These are phyloP conservation scores for Calonectria naviculata DNA, from an alignment of 2,329 filamentous ascomycete species.

Conservation along the genomic window DNA sequence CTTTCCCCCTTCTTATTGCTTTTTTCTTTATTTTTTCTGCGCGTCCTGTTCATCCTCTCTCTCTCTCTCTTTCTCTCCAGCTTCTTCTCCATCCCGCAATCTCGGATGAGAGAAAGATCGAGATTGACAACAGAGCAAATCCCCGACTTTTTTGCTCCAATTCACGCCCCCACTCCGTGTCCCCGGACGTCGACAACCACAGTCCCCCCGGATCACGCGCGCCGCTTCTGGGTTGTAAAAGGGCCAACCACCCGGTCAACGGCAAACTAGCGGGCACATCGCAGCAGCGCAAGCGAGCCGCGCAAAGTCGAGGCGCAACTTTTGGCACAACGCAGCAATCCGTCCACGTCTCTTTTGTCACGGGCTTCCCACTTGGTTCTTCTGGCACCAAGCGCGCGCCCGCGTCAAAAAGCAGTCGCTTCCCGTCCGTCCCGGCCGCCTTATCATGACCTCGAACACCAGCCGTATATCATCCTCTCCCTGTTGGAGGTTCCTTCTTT, in stretches of 20 bases:
- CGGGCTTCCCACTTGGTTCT: slow-evolving; percentile 26
- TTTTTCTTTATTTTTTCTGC: slow-evolving; percentile 9
- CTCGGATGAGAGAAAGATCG: slow-evolving; percentile 31
- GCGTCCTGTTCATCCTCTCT: background rate
- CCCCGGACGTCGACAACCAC: slow-evolving; percentile 16
- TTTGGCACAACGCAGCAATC: background rate
- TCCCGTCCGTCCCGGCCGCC: slow-evolving; percentile 33
- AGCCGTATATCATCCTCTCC: slow-evolving; percentile 51
- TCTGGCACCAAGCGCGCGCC: slow-evolving; percentile 22
- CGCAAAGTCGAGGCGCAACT: slow-evolving; percentile 10
- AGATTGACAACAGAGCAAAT: slow-evolving; percentile 13
- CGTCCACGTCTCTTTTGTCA: background rate
- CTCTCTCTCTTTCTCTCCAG: background rate
- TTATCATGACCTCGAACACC: slow-evolving; percentile 54
- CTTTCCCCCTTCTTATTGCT: background rate
- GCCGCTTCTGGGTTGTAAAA: slow-evolving; percentile 15
- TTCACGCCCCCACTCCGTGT: slow-evolving; percentile 14
- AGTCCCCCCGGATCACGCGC: slow-evolving; percentile 6
- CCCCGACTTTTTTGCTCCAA: slow-evolving; percentile 2
- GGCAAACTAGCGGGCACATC: slow-evolving; percentile 11
- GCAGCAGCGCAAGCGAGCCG: slow-evolving; percentile 8
- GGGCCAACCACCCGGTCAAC: slow-evolving; percentile 17
- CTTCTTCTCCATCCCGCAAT: slow-evolving; percentile 28
- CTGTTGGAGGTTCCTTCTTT: slow-evolving; percentile 53
- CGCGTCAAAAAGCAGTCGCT: slow-evolving; percentile 19